Conservation (phyloP, 2,329 filamentous ascomycete genomes). For the Fusarium sp. region DNA sequence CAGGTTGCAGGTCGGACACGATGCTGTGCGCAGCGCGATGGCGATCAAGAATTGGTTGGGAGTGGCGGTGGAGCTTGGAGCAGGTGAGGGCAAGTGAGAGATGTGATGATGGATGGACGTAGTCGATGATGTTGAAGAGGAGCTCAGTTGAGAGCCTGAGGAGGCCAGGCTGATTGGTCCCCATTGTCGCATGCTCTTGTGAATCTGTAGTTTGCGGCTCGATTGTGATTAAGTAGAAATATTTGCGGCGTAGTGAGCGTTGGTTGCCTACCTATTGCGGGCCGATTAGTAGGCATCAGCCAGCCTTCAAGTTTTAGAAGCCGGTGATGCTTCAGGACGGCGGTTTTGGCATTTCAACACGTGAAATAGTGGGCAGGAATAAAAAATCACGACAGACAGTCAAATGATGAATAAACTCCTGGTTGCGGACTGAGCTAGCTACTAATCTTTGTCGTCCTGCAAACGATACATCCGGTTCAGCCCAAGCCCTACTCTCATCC, state of each 20-base stretch:
- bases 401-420: not conserved
- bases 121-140: conserved; percentile 5
- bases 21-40: conserved; percentile 15
- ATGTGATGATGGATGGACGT: not conserved
- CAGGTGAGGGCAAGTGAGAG: conserved; percentile 23
- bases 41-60: not conserved
- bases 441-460: not conserved
- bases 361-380: not conserved
- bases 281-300: not conserved
- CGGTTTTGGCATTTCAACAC: not conserved
- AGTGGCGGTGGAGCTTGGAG: conserved; percentile 3
- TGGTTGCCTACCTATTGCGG: not conserved
- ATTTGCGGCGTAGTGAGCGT: not conserved
- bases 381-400: not conserved
- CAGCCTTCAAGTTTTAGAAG: not conserved
- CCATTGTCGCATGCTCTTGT: not conserved
- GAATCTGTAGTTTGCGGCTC: not conserved
- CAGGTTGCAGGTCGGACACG: conserved; percentile 8
- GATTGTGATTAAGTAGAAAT: not conserved
- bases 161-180: not conserved
- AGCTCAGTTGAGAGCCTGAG: conserved; percentile 11
- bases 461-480: not conserved
- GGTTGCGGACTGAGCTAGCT: not conserved
- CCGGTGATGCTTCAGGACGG: not conserved
- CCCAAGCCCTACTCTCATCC: not conserved